Conservation (phyloP, 139 green algal species). For the Chlorella sp. region DNA sequence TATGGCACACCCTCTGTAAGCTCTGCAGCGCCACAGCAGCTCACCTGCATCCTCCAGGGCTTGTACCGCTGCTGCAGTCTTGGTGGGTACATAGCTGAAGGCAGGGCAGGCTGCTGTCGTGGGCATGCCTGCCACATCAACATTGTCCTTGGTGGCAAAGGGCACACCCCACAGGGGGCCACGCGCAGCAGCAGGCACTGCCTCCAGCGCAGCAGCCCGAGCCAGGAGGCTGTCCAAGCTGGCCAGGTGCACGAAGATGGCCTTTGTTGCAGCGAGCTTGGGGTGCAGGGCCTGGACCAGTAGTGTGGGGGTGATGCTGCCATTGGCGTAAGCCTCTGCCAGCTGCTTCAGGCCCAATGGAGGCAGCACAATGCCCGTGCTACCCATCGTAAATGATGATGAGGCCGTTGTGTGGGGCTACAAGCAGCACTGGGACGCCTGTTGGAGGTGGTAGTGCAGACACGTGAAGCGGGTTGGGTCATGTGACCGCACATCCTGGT, state of each 20-base stretch:
- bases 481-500: no score
- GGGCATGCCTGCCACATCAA: constrained; percentile 55
- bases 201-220: constrained; percentile 37
- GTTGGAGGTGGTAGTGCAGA: no score
- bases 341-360: constrained; percentile 26
- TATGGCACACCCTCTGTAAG: no score
- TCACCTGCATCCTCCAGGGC: constrained; percentile 42
- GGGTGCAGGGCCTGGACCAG: constrained; percentile 32
- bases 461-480: no score
- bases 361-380: background rate
- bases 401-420: no score
- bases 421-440: no score
- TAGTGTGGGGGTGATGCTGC: constrained; percentile 22
- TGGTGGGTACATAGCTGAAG: constrained; percentile 20
- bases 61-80: constrained; percentile 37
- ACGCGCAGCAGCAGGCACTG: constrained; percentile 6
- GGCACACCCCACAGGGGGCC: constrained; percentile 42
- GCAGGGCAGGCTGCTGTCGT: constrained; percentile 57
- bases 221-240: constrained; percentile 21
- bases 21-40: no score
- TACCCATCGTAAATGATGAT: background rate
- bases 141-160: constrained; percentile 76
- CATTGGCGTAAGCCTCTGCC: constrained; percentile 30
- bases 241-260: constrained; percentile 36
- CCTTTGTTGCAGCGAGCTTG: no score